Conservation (phyloP, 1,139 yeast genomes). For the Zygosaccharomyces sapae region DNA sequence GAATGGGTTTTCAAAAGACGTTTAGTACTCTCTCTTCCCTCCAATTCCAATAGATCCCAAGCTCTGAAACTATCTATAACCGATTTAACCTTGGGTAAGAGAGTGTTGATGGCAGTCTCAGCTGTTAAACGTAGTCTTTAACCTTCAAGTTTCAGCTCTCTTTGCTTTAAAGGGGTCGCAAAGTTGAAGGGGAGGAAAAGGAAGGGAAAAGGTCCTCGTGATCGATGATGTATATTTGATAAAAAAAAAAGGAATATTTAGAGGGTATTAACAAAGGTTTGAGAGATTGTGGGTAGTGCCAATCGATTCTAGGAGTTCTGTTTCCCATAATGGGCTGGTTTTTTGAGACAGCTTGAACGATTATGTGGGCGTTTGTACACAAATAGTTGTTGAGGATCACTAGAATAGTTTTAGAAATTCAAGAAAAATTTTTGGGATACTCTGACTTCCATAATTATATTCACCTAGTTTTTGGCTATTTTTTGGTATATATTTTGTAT, state of each 20-base stretch:
- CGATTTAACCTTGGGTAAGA: neutral
- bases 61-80: neutral
- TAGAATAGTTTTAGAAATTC: neutral
- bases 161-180: conserved; percentile 13
- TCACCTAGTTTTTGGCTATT: neutral
- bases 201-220: conserved; percentile 3
- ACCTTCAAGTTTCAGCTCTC: neutral
- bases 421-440: neutral
- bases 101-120: no score
- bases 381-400: no score
- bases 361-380: no score
- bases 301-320: neutral
- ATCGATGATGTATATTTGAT: conserved; percentile 5
- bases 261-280: no score
- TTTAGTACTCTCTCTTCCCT: neutral
- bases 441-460: neutral
- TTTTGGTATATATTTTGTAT: neutral
- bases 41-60: neutral
- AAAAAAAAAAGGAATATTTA: no score
- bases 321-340: no score
- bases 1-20: no score
- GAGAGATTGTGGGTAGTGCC: neutral
- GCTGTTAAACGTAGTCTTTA: no score
- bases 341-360: no score
- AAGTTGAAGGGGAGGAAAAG: conserved; percentile 8